Percentiles rank a stretch among this genome's conserved stretches.
These are phyloP conservation scores for Aegilops sharonensis DNA, from an alignment of 176 grass and related monocot genomes.

Conservation along the genomic window DNA sequence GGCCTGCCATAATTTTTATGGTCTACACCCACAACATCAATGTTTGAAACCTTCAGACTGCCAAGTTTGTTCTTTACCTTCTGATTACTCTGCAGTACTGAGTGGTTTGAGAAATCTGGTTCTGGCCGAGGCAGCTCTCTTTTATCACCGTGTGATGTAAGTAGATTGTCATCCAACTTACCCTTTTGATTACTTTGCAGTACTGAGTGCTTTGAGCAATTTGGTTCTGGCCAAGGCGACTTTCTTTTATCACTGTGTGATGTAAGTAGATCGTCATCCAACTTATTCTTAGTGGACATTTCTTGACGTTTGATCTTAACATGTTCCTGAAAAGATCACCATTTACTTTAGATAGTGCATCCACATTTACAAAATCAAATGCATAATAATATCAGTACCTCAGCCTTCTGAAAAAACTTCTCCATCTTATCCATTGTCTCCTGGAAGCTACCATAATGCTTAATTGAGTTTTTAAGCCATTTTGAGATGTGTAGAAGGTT, in stretches of 20 bases:
- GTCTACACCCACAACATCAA: slow-evolving; percentile 14
- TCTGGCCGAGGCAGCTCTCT: slow-evolving; percentile 42
- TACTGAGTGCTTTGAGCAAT: slow-evolving; percentile 33
- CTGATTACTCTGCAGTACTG: slow-evolving; percentile 38
- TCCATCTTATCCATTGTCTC: slow-evolving; percentile 53
- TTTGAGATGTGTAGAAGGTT: slow-evolving; percentile 82
- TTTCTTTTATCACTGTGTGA: slow-evolving; percentile 47
- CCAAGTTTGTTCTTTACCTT: slow-evolving; percentile 36
- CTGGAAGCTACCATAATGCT: slow-evolving; percentile 62
- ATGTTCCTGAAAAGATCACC: slow-evolving; percentile 41
- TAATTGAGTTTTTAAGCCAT: slow-evolving; percentile 90
- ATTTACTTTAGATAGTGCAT: slow-evolving; percentile 20
- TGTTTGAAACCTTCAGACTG: slow-evolving; percentile 17
- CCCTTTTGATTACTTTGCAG: slow-evolving; percentile 41
- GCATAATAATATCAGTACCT: slow-evolving; percentile 44
- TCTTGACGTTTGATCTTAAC: slow-evolving; percentile 39
- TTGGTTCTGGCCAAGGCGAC: slow-evolving; percentile 40
- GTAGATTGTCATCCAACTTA: slow-evolving; percentile 30
- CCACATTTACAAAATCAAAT: slow-evolving; percentile 26
- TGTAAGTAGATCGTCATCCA: slow-evolving; percentile 35
- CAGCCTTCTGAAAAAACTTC: slow-evolving; percentile 75
- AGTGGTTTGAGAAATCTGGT: slow-evolving; percentile 39
- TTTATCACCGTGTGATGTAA: slow-evolving; percentile 38
- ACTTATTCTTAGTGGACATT: slow-evolving; percentile 18
- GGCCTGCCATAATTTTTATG: slow-evolving; percentile 14